These are phyloP conservation scores for Polytrichum commune DNA, from an alignment of 225 moss, liverwort and hornwort species.

Conservation along the genomic window DNA sequence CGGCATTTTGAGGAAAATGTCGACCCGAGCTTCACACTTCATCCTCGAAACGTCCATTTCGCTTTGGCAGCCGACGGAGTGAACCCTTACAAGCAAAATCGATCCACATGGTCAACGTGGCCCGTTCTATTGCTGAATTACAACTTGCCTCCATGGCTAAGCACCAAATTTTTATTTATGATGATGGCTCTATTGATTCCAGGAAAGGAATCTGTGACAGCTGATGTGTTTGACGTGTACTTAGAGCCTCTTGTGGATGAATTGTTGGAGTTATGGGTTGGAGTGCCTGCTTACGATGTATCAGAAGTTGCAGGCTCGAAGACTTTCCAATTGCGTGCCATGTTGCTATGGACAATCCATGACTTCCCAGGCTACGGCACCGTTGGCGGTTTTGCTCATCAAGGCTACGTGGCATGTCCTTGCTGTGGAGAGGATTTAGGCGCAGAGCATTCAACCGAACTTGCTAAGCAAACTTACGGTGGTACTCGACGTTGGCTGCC, in stretches of 20 bases:
- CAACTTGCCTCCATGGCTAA: constrained; percentile 7
- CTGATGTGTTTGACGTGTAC: neutral
- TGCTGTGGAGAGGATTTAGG: too few species aligned
- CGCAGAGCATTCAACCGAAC: too few species aligned
- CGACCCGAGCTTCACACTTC: neutral
- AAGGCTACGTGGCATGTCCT: neutral
- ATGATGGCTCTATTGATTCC: neutral
- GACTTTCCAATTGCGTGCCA: neutral
- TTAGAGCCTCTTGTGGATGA: neutral
- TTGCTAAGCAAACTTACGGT: too few species aligned
- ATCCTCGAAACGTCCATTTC: too few species aligned
- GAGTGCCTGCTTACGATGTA: neutral
- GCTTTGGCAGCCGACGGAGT: neutral
- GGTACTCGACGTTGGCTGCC: too few species aligned
- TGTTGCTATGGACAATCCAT: neutral
- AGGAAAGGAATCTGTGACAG: neutral
- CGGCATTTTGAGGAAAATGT: neutral
- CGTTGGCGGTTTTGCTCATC: neutral
- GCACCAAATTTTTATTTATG: constrained; percentile 4
- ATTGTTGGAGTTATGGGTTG: neutral
- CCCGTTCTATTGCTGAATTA: neutral
- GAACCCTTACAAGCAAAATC: too few species aligned
- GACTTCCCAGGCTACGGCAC: constrained; percentile 3
- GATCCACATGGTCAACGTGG: too few species aligned
- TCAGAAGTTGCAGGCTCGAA: neutral